Conservation (phyloP, 306 rosid genomes). For the Cicer bijugum region DNA sequence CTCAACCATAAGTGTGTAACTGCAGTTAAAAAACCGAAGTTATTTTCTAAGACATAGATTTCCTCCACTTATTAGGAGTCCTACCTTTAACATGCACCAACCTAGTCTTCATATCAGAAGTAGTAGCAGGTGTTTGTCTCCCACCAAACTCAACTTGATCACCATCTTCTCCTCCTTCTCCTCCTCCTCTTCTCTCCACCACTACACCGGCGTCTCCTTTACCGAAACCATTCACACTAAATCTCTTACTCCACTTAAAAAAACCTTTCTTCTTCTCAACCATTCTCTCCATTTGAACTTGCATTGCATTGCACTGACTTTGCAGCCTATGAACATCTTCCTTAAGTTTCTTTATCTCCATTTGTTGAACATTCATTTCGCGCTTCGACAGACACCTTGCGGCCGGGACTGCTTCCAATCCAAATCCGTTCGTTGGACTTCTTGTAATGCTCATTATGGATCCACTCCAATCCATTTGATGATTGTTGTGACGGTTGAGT, state of each 20-base stretch:
- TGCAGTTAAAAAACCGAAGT: background rate
- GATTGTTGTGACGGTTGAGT: constrained; percentile 47
- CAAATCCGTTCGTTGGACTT: constrained; percentile 59
- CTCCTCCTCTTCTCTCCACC: constrained; percentile 36
- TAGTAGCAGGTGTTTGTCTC: constrained; percentile 54
- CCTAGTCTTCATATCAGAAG: constrained; percentile 62
- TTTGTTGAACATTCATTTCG: constrained; percentile 63
- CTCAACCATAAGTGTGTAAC: background rate
- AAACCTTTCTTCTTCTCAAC: constrained; percentile 58
- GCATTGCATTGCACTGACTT: constrained; percentile 68
- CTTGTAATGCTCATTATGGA: constrained; percentile 57
- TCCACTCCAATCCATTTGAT: constrained; percentile 76
- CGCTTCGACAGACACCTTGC: constrained; percentile 69
- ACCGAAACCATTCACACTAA: constrained; percentile 50
- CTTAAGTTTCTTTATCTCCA: constrained; percentile 70
- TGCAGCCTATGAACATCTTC: constrained; percentile 80
- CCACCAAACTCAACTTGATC: constrained; percentile 56
- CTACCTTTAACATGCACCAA: constrained; percentile 53
- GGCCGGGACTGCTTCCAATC: constrained; percentile 40
- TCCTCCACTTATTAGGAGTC: constrained; percentile 72
- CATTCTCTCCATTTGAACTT: constrained; percentile 68
- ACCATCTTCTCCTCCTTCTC: constrained; percentile 46
- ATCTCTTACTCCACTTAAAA: constrained; percentile 73
- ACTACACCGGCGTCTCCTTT: constrained; percentile 7
- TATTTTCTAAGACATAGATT: constrained; percentile 67